Evolutionary conservation across 2,329 filamentous ascomycete genomes (phyloP).

Genomic region (Monilinia aucupariae): DNA sequence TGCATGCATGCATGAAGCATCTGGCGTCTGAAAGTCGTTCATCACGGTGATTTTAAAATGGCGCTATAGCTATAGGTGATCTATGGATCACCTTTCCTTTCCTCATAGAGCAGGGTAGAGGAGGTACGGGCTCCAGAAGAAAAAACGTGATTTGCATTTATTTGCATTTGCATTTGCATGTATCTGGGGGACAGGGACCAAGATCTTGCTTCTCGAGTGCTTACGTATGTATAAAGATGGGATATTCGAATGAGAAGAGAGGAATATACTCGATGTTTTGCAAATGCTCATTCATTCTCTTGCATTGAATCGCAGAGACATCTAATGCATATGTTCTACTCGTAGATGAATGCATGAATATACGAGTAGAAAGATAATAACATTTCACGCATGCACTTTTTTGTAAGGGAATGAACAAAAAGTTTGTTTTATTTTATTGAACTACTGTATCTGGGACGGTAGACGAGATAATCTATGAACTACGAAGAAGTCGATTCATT

Average conservation of each 20-base stretch:
- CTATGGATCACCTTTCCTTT: neutral
- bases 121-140: neutral
- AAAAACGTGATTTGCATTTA: neutral
- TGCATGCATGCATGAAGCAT: neutral
- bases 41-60: neutral
- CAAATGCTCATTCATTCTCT: too few relatives aligned
- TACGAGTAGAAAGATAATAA: neutral
- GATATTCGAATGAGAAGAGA: too few relatives aligned
- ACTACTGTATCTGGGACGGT: neutral
- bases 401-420: neutral
- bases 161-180: too few relatives aligned
- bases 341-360: too few relatives aligned
- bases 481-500: neutral
- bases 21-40: conserved; percentile 10
- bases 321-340: too few relatives aligned
- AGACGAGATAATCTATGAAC: neutral
- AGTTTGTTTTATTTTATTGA: neutral
- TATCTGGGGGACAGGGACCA: too few relatives aligned
- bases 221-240: too few relatives aligned
- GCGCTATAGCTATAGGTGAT: neutral
- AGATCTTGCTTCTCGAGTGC: too few relatives aligned
- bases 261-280: too few relatives aligned
- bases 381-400: neutral
- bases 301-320: too few relatives aligned
- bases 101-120: neutral